Base-by-base conservation (phyloP, 2,329 filamentous ascomycete species). In the Alternaria arborescens region DNA sequence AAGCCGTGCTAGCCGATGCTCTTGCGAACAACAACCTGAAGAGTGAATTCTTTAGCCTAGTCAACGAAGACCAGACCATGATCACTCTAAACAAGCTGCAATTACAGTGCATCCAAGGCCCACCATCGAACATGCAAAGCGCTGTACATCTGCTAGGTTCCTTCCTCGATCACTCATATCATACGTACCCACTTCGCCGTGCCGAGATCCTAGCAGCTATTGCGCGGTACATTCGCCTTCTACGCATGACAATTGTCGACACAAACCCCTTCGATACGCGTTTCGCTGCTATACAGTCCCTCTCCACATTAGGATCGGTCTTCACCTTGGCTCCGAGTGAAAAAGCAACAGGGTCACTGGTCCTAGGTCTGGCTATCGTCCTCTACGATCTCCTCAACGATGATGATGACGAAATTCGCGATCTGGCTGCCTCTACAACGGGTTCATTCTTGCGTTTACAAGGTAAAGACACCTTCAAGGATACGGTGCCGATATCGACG, bases 401-500 rank as follows among this genome's bases (percentile, higher is more conserved):
- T 73, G 94, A 98, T 73, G 94, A 98, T 73, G 92, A 97, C 63
- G 93, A 97, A 58, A 86, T 97, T 64, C 88, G 94, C 44, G 86
- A 89, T 34, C 76, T 86, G 1, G 90, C 89, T 8, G 86, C 89
- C 3, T 61, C 69, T 0, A 83, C 86, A 1, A 82, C 84, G 0
- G 74, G 78, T 5, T 74, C 72, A 22, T 75, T 91, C 24, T 67
- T 89, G 8, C 79, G 44, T 11, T 30, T 69, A 36, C 44, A 68
- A 28, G 5, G 58, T 22, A 22, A 42, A 30, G 8, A 6, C 1
- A 65, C 65, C 8, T 66, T 70, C 16, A 71, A 79, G 16, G 70
- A 77, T 5, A 69, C 84, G 1, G 82, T 84, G 3, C 83, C 86
- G 0, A 66, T 86, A 24, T 81, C 84, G 26, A 82, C 85, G 22